Percentiles rank a stretch among this genome's conserved stretches.
Conservation (phyloP, 1,139 yeast species). For the Magnusiomyces suaveolens region DNA sequence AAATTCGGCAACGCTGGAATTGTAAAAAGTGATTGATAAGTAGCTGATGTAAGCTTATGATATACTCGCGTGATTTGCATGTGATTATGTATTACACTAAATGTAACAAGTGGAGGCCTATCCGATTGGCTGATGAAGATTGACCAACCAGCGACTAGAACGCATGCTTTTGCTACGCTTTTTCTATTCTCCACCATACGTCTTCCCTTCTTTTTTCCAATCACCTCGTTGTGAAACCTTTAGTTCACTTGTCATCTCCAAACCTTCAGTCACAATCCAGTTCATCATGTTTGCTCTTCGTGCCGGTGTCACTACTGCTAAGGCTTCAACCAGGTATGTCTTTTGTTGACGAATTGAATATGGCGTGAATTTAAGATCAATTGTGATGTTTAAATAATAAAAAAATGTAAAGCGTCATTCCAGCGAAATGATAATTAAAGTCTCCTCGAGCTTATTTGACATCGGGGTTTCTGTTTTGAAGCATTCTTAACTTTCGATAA, state of each 20-base stretch:
- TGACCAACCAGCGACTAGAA: too few relatives aligned
- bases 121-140: background rate
- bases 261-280: background rate
- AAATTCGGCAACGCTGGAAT: too few relatives aligned
- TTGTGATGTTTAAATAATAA: background rate
- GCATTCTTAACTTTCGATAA: too few relatives aligned
- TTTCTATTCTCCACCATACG: background rate
- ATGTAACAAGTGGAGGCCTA: too few relatives aligned
- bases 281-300: slow-evolving; percentile 26
- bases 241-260: background rate
- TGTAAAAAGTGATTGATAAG: background rate
- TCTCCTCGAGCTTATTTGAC: too few relatives aligned
- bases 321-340: slow-evolving; percentile 21
- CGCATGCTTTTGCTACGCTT: background rate
- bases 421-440: too few relatives aligned
- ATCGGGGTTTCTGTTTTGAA: too few relatives aligned
- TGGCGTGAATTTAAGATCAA: background rate
- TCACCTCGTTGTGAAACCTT: background rate
- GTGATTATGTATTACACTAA: too few relatives aligned
- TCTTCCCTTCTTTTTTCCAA: background rate
- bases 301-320: slow-evolving; percentile 22
- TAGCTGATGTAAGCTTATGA: background rate
- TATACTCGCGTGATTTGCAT: too few relatives aligned
- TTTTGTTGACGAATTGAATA: slow-evolving; percentile 1
- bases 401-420: background rate